phyloP scores from a whole-genome alignment of 108 stramenopile species.

The Skeletonema menzelii region DNA sequence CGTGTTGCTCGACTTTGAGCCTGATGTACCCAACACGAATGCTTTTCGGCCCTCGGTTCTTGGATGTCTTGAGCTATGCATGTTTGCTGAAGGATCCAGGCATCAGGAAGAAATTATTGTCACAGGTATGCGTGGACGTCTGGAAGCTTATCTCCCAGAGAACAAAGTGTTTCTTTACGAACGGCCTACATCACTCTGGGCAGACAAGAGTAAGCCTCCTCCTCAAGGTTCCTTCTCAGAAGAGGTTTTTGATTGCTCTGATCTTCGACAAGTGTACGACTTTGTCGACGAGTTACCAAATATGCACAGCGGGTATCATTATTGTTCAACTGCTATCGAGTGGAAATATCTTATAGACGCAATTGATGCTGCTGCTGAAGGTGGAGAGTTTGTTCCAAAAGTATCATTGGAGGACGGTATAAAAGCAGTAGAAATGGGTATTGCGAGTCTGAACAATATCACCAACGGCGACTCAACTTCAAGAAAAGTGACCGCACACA shows the following conservation, averaged over 20 bases:
- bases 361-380: slow-evolving; percentile 46
- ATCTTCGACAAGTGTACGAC: slow-evolving; percentile 68
- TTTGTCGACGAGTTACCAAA: slow-evolving; percentile 58
- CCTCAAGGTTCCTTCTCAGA: slow-evolving; percentile 57
- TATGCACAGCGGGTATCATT: slow-evolving; percentile 81
- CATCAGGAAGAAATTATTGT: slow-evolving; percentile 91
- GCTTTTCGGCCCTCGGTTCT: slow-evolving; percentile 40
- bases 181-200: slow-evolving; percentile 66
- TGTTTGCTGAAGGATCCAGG: slow-evolving; percentile 84
- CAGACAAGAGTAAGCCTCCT: slow-evolving; percentile 73
- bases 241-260: slow-evolving; percentile 71
- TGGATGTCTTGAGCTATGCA: slow-evolving; percentile 82
- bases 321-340: slow-evolving; percentile 79
- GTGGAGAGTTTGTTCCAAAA: slow-evolving; percentile 54
- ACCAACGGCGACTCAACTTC: slow-evolving; percentile 12
- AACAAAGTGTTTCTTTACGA: slow-evolving; percentile 81
- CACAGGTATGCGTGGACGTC: slow-evolving; percentile 78
- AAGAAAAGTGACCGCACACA: slow-evolving; percentile 18
- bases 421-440: slow-evolving; percentile 77
- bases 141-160: slow-evolving; percentile 87
- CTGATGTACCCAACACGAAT: slow-evolving; percentile 3
- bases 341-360: slow-evolving; percentile 68
- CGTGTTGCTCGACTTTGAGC: slow-evolving; percentile 68
- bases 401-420: slow-evolving; percentile 80
- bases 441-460: slow-evolving; percentile 48